Evolutionary conservation across 768 basidiomycete genomes (phyloP).

Genomic region (Mycena latifolia): DNA sequence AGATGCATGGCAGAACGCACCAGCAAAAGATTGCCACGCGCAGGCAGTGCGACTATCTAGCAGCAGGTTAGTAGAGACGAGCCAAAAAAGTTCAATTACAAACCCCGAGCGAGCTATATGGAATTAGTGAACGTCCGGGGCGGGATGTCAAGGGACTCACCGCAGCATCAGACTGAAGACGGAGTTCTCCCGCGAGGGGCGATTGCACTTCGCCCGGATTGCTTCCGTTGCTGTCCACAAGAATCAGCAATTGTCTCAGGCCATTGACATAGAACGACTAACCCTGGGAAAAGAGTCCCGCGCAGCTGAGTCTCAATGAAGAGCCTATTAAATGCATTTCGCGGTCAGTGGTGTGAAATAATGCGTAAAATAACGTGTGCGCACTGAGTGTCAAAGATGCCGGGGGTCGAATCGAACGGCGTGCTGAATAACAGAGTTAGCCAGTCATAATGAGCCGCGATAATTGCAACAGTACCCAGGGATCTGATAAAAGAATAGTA

Average conservation of each 20-base stretch:
- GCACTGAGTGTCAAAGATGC: no score
- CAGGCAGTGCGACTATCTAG: slow-evolving; percentile 51
- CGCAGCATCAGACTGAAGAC: slow-evolving; percentile 35
- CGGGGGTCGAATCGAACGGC: no score
- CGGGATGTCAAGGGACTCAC: slow-evolving; percentile 2
- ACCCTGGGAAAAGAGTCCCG: slow-evolving; percentile 42
- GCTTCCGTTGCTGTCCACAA: slow-evolving; percentile 37
- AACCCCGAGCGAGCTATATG: slow-evolving; percentile 38
- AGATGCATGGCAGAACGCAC: slow-evolving; percentile 27
- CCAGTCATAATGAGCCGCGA: no score
- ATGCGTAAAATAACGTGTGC: no score
- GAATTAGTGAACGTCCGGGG: no score
- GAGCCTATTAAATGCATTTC: slow-evolving; percentile 18
- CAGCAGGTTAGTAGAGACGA: slow-evolving; percentile 39
- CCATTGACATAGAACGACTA: slow-evolving; percentile 24
- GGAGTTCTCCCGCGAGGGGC: slow-evolving; percentile 34
- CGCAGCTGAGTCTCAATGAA: slow-evolving; percentile 48
- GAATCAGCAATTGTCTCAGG: slow-evolving; percentile 37
- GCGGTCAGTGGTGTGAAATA: no score
- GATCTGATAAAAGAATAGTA: no score
- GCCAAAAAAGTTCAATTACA: slow-evolving; percentile 31
- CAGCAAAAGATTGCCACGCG: slow-evolving; percentile 50
- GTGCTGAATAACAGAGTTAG: no score
- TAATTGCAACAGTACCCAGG: no score
- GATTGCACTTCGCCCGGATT: slow-evolving; percentile 38